Base-by-base conservation (phyloP, 306 rosid genomes). In the Rosa multiflora region DNA sequence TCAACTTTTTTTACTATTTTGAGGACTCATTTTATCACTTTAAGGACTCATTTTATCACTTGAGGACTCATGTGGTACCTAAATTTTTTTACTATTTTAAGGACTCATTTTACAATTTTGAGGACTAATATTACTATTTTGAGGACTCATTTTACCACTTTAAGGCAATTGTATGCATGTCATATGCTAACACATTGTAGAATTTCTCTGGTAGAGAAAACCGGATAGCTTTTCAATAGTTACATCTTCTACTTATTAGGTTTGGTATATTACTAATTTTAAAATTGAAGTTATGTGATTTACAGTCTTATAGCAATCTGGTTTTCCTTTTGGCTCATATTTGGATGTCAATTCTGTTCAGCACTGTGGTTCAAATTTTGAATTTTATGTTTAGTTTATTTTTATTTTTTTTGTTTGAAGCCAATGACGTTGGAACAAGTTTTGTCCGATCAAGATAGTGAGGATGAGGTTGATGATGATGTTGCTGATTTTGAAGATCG, bases 401-500 rank as follows among this genome's bases (percentile, higher is more conserved):
- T 2, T 49, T 4, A 4, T 62, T 59, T 29, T 59, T 81, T 70
- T 46, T 82, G 71, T 78, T 82, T 89, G 83, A 87, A 96, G 99
- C 89, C 90, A 39, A 91, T 96, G 97, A 66, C 83, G 51, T 66
- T 74, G 78, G 97, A 89, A 63, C 94, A 93, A 86, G 96, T 87
- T 69, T 79, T 86, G 75, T 67, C 89, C 13, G 91, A 86, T 51
- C 76, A 83, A 77, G 98, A 93, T 74, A 96, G 97, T 77, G 99
- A 96, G 86, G 89, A 86, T 88, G 99, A 96, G 86, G 89, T 88
- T 46, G 97, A 96, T 68, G 91, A 91, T 47, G 93, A 88, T 35
- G 94, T 87, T 82, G 86, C 82, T 66, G 92, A 88, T 66, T 72
- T 91, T 70, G 96, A 93, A 83, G 92, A 90, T 61, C 87, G 84